phyloP scores from a whole-genome alignment of 805 yeast genomes.

The Candida michaelii region DNA sequence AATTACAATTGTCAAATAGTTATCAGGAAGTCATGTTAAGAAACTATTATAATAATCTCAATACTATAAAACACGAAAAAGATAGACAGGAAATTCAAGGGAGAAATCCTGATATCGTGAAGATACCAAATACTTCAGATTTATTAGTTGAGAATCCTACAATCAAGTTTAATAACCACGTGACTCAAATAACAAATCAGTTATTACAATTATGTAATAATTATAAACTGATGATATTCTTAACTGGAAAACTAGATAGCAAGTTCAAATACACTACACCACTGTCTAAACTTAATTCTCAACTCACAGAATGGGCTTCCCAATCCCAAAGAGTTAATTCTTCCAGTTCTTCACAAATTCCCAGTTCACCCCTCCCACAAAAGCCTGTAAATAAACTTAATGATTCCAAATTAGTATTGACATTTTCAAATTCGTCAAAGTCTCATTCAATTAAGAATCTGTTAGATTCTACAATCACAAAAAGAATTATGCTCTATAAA shows the following conservation, averaged over 20 bases:
- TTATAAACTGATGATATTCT: slow-evolving; percentile 25
- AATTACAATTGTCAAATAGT: slow-evolving; percentile 29
- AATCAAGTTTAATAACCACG: slow-evolving; percentile 30
- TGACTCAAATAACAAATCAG: slow-evolving; percentile 24
- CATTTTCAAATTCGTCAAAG: slow-evolving; percentile 7
- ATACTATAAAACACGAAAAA: slow-evolving; percentile 18
- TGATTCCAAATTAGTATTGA: slow-evolving; percentile 12
- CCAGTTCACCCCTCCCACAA: no score
- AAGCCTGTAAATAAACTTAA: background rate
- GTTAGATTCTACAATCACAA: slow-evolving; percentile 22
- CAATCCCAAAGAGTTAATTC: background rate
- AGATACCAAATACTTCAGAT: slow-evolving; percentile 29
- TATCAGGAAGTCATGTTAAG: slow-evolving; percentile 35
- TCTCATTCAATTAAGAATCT: background rate
- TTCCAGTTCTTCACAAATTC: background rate
- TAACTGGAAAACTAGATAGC: slow-evolving; percentile 33
- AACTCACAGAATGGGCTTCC: no score
- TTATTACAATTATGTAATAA: slow-evolving; percentile 23
- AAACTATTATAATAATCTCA: slow-evolving; percentile 30
- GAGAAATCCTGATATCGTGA: slow-evolving; percentile 21
- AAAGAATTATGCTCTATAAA: slow-evolving; percentile 30
- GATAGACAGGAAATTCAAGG: slow-evolving; percentile 26
- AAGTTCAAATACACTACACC: slow-evolving; percentile 17
- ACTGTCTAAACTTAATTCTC: no score
- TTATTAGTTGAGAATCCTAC: slow-evolving; percentile 30